phyloP scores from a whole-genome alignment of 179 eudicot species.

The Dionaea muscipula region DNA sequence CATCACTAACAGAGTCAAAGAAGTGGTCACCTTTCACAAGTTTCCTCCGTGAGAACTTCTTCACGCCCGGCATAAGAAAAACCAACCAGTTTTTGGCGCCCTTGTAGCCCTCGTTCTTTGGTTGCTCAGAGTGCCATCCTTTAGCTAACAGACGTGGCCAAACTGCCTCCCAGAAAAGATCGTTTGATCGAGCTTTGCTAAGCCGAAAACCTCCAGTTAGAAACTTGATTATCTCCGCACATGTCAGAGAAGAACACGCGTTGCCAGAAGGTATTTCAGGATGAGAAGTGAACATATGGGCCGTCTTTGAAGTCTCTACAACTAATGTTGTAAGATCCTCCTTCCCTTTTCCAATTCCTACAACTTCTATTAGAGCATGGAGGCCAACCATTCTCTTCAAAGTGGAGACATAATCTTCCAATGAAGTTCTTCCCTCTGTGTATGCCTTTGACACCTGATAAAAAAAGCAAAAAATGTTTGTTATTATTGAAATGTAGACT shows the following conservation, averaged over 20 bases:
- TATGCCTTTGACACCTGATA: conserved; percentile 46
- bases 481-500: no score
- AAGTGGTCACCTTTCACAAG: conserved; percentile 49
- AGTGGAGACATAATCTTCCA: conserved; percentile 39
- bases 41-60: conserved; percentile 58
- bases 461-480: no score
- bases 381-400: conserved; percentile 50
- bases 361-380: conserved; percentile 44
- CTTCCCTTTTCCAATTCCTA: conserved; percentile 51
- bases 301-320: conserved; percentile 30
- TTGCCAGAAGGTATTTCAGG: conserved; percentile 45
- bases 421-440: conserved; percentile 33
- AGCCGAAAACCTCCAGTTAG: conserved; percentile 56
- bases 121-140: conserved; percentile 43
- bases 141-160: conserved; percentile 84
- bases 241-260: conserved; percentile 50
- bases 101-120: conserved; percentile 29
- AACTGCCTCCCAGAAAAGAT: conserved; percentile 81
- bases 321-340: conserved; percentile 50
- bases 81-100: conserved; percentile 45
- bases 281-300: conserved; percentile 16
- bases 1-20: conserved; percentile 56
- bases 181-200: conserved; percentile 68
- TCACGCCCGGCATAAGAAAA: conserved; percentile 59
- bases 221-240: conserved; percentile 44